Percentiles rank a stretch among this genome's conserved stretches.
Conservation (phyloP, 2,329 filamentous ascomycete genomes). For the Fusarium sp. region DNA sequence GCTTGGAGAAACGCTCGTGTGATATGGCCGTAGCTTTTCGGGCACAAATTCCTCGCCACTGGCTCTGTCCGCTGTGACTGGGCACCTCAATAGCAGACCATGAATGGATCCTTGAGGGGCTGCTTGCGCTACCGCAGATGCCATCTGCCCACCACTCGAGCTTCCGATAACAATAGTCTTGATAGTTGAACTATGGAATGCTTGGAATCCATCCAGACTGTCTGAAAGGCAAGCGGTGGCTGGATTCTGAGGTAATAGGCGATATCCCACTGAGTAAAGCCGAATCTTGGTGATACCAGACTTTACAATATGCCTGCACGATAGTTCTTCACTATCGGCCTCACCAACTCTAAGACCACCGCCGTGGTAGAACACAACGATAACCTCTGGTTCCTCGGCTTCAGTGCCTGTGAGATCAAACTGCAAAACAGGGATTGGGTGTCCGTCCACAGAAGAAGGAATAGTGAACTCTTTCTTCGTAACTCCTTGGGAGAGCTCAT, state of each 20-base stretch:
- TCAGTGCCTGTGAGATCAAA: slow-evolving; percentile 45
- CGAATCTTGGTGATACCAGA: slow-evolving; percentile 43
- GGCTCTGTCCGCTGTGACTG: slow-evolving; percentile 61
- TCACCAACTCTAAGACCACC: slow-evolving; percentile 62
- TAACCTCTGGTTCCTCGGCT: slow-evolving; percentile 29
- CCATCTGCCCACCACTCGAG: slow-evolving; percentile 63
- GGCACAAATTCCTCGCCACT: slow-evolving; percentile 55
- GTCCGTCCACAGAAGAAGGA: slow-evolving; percentile 51
- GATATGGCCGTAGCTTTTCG: slow-evolving; percentile 49
- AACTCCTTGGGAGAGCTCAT: slow-evolving; percentile 54
- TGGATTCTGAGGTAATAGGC: slow-evolving; percentile 57
- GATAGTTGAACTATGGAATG: slow-evolving; percentile 16
- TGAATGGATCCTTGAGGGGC: slow-evolving; percentile 46
- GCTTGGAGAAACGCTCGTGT: slow-evolving; percentile 55
- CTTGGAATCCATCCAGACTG: slow-evolving; percentile 54
- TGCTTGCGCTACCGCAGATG: slow-evolving; percentile 57
- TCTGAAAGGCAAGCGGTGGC: slow-evolving; percentile 58
- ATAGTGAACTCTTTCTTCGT: slow-evolving; percentile 46
- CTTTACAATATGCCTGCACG: slow-evolving; percentile 58
- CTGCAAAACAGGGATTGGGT: slow-evolving; percentile 54
- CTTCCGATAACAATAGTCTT: slow-evolving; percentile 57
- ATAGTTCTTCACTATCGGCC: slow-evolving; percentile 62
- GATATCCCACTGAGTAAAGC: slow-evolving; percentile 61
- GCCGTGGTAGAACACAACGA: slow-evolving; percentile 62
- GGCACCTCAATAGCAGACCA: slow-evolving; percentile 61